Base-by-base conservation (phyloP, 371 early-diverging fungal genomes). In the Smittium culicis region DNA sequence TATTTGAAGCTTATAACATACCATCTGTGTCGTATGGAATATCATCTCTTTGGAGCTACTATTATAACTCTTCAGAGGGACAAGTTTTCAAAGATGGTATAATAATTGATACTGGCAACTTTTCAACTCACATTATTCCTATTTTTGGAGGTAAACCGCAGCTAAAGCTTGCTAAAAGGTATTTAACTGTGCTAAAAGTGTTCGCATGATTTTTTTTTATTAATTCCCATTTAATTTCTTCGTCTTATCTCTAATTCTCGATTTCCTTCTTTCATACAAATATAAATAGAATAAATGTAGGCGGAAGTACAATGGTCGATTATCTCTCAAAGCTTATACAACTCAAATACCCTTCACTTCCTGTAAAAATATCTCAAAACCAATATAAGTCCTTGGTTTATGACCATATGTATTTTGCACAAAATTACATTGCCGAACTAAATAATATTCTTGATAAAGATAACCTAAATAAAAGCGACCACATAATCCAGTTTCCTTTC, bases 341-440 rank as follows among this genome's bases (percentile, higher is more conserved):
- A 72, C 79, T 89, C 35, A 94, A 94, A 73, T 94, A 93, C 70
- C 88, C 93, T 0, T 85, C 85, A 0, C 91, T 93, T 66, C 94
- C 94, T 0, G 82, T 84, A 63, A 91, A 88, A 69, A 85, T 93
- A 80, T 84, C 87, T 0, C 70, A 74, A 20, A 70, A 76, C 34
- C 91, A 93, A 73, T 85, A 90, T 16, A 83, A 86, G 82, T 78
- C 86, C 17, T 68, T 91, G 11, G 78, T 89, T 14, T 79, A 84
- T 59, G 76, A 81, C 5, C 86, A 86, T 65, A 76, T 82, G 5
- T 83, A 84, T 72, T 82, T 89, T n/a, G 83, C 93, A 0, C 73
- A 80, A 31, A 88, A 93, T 72, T 93, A 90, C 69, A 75, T 82
- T 61, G 71, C 77, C 33, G 84, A 87, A 56, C 70, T 93, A 30